Percentiles rank a stretch among this genome's conserved stretches.
Conservation (phyloP, 2,329 filamentous ascomycete genomes). For the Nothomitra cinnamomea region DNA sequence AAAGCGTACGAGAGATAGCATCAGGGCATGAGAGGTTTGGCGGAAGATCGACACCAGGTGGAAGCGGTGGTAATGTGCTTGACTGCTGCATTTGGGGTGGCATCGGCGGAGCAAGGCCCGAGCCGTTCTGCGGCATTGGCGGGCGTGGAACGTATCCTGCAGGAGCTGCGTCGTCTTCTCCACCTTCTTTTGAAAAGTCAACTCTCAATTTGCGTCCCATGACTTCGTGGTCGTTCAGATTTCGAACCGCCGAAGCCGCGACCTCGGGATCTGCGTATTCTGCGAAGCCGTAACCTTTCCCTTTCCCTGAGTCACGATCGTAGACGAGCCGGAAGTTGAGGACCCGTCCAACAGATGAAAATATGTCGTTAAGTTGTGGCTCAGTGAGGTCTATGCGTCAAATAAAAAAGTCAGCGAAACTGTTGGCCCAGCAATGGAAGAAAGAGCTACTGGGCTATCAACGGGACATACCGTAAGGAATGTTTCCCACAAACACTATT, state of each 20-base stretch:
- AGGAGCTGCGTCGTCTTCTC: conserved; percentile 40
- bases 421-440: not conserved
- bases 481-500: conserved; percentile 74
- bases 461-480: conserved; percentile 49
- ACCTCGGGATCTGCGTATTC: conserved; percentile 89
- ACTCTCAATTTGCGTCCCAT: conserved; percentile 90
- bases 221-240: conserved; percentile 87
- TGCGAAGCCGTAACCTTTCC: conserved; percentile 92
- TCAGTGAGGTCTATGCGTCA: conserved; percentile 64
- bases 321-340: conserved; percentile 87
- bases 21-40: conserved; percentile 72
- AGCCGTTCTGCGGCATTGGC: conserved; percentile 16
- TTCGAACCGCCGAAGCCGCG: conserved; percentile 83
- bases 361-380: conserved; percentile 89
- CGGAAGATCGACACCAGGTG: conserved; percentile 68
- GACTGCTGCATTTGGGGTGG: conserved; percentile 25
- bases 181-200: conserved; percentile 88
- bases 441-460: not conserved
- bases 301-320: conserved; percentile 83
- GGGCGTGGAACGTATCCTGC: conserved; percentile 29
- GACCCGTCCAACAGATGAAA: conserved; percentile 77
- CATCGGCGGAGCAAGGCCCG: conserved; percentile 19
- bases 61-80: conserved; percentile 56
- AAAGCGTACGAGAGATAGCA: conserved; percentile 80
- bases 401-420: conserved; percentile 7